These are phyloP conservation scores for Funneliformis geosporum DNA, from an alignment of 192 early-diverging fungal species.

Conservation along the genomic window DNA sequence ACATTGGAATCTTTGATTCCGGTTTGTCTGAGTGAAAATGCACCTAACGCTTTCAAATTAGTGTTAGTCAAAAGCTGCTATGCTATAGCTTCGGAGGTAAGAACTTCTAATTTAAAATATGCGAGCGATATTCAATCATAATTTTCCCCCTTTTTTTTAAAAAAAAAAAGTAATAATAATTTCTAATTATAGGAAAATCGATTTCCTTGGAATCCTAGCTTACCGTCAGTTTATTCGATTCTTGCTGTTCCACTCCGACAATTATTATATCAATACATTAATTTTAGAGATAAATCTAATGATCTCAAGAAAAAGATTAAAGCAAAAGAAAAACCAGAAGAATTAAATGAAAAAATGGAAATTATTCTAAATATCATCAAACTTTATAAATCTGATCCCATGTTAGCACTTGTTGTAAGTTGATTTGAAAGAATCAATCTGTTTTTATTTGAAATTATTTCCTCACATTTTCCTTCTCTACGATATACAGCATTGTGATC, in stretches of 20 bases:
- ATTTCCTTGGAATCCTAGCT: constrained; percentile 72
- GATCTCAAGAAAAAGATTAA: constrained; percentile 48
- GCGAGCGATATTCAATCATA: neutral
- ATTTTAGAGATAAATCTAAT: constrained; percentile 38
- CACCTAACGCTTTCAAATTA: constrained; percentile 77
- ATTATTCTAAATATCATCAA: constrained; percentile 77
- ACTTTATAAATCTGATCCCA: constrained; percentile 74
- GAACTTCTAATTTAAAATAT: neutral
- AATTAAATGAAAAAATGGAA: constrained; percentile 74
- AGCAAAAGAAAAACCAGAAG: constrained; percentile 46
- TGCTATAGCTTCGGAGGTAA: constrained; percentile 63
- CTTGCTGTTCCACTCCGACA: constrained; percentile 61
- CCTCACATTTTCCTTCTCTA: constrained; percentile 6
- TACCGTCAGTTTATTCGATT: constrained; percentile 55
- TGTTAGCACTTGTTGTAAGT: constrained; percentile 71
- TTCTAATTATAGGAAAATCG: constrained; percentile 39
- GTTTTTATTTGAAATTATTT: neutral
- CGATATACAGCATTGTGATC: neutral
- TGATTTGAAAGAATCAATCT: neutral
- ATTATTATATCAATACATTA: constrained; percentile 62
- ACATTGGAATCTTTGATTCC: constrained; percentile 75
- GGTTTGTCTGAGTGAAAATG: constrained; percentile 63
- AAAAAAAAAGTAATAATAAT: neutral
- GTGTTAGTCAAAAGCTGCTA: constrained; percentile 78
- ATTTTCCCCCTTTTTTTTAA: neutral